Evolutionary conservation across 2,329 filamentous ascomycete species (phyloP).

Genomic region (Paecilomyces sp.): DNA sequence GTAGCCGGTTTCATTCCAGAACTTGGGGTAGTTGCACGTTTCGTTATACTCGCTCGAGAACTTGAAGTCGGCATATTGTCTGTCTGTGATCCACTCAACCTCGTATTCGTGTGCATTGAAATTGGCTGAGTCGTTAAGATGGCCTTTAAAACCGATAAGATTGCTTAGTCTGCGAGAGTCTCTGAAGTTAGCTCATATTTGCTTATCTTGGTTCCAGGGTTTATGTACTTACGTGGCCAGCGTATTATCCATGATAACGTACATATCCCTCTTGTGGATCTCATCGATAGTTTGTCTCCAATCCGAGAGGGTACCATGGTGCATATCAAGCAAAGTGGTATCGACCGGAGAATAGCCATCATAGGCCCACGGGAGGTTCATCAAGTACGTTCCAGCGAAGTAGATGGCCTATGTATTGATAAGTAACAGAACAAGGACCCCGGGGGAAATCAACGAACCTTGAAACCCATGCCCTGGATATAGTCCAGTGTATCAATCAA

Average conservation of each 20-base stretch:
- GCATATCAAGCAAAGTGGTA: slow-evolving; percentile 50
- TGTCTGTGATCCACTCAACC: slow-evolving; percentile 13
- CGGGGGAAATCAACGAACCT: slow-evolving; percentile 21
- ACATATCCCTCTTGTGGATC: slow-evolving; percentile 51
- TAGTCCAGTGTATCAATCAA: slow-evolving; percentile 51
- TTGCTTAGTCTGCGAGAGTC: not conserved
- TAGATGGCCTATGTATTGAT: slow-evolving; percentile 39
- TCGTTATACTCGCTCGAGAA: slow-evolving; percentile 42
- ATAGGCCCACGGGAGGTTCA: slow-evolving; percentile 52
- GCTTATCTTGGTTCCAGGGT: not conserved
- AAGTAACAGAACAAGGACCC: not conserved
- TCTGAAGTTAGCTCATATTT: not conserved
- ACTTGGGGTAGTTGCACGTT: slow-evolving; percentile 46
- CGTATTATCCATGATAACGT: slow-evolving; percentile 54
- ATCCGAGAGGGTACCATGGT: slow-evolving; percentile 48
- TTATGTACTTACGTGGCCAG: slow-evolving; percentile 46
- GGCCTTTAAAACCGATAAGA: not conserved
- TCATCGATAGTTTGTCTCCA: slow-evolving; percentile 47
- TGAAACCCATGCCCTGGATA: slow-evolving; percentile 51
- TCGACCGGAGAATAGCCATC: slow-evolving; percentile 50
- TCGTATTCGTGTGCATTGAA: not conserved
- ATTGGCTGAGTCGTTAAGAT: not conserved
- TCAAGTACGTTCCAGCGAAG: slow-evolving; percentile 50
- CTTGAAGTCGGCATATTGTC: slow-evolving; percentile 48
- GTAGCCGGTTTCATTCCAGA: slow-evolving; percentile 47